Percentiles rank a stretch among this genome's conserved stretches.
phyloP scores from a whole-genome alignment of 73 alveolate genomes.

The Paramecium pentaurelia region DNA sequence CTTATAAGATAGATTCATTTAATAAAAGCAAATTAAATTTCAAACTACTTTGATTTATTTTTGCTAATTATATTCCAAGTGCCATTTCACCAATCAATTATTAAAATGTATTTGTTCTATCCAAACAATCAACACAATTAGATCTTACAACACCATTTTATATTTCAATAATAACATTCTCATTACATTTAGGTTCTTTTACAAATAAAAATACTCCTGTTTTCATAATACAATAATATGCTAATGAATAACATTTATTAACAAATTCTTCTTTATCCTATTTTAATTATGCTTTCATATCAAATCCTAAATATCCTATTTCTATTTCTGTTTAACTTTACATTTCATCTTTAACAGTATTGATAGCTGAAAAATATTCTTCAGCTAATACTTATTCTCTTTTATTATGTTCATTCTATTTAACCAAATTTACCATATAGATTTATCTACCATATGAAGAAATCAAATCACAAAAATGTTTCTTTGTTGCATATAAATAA shows the following conservation, averaged over 20 bases:
- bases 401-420: slow-evolving; percentile 59
- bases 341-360: slow-evolving; percentile 49
- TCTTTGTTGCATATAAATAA: slow-evolving; percentile 72
- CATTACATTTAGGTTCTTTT: slow-evolving; percentile 41
- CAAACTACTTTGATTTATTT: slow-evolving; percentile 30
- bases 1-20: slow-evolving; percentile 39
- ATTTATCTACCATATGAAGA: slow-evolving; percentile 78
- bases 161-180: slow-evolving; percentile 36
- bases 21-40: slow-evolving; percentile 16
- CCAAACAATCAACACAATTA: slow-evolving; percentile 96
- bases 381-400: slow-evolving; percentile 74
- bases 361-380: slow-evolving; percentile 66
- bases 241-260: slow-evolving; percentile 53
- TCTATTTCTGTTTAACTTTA: slow-evolving; percentile 8
- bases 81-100: slow-evolving; percentile 73
- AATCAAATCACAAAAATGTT: slow-evolving; percentile 78
- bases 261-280: slow-evolving; percentile 58
- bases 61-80: slow-evolving; percentile 66
- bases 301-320: slow-evolving; percentile 77
- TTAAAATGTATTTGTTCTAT: slow-evolving; percentile 93
- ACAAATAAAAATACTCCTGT: slow-evolving; percentile 44
- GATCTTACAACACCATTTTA: slow-evolving; percentile 95
- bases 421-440: slow-evolving; percentile 73
- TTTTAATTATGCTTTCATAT: slow-evolving; percentile 73
- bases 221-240: slow-evolving; percentile 43